phyloP scores from a whole-genome alignment of 2,329 filamentous ascomycete species.

The Colletotrichum graminicola region DNA sequence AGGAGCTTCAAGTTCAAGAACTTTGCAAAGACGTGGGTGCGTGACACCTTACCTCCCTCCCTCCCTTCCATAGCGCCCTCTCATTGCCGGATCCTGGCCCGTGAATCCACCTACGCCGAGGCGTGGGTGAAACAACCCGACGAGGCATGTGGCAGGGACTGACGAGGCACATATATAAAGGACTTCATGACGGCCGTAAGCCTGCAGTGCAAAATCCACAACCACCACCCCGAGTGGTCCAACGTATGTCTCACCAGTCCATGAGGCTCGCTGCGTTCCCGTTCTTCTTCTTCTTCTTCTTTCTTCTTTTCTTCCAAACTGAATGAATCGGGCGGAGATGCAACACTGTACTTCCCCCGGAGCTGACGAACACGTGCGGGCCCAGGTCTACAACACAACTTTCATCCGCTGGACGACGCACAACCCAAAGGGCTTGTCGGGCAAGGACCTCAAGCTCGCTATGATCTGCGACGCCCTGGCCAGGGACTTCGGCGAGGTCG shows the following conservation, averaged over 20 bases:
- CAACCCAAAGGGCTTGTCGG: slow-evolving; percentile 72
- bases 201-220: slow-evolving; percentile 74
- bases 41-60: slow-evolving; percentile 44
- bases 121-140: not conserved
- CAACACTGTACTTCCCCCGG: not conserved
- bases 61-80: not conserved
- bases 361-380: not conserved
- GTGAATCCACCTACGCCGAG: too few species aligned
- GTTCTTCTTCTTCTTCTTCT: not conserved
- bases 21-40: slow-evolving; percentile 74
- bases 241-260: slow-evolving; percentile 63
- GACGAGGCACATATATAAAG: slow-evolving; percentile 52
- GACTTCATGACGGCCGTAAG: slow-evolving; percentile 82
- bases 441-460: slow-evolving; percentile 73
- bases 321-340: not conserved
- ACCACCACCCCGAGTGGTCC: slow-evolving; percentile 83
- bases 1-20: slow-evolving; percentile 73
- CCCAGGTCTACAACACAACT: slow-evolving; percentile 76
- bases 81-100: not conserved
- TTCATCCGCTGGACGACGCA: slow-evolving; percentile 83
- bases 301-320: not conserved
- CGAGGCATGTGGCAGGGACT: not conserved
- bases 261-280: not conserved
- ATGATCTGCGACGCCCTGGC: slow-evolving; percentile 71
- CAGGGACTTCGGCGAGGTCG: slow-evolving; percentile 66